These are phyloP conservation scores for Kernera saxatilis DNA, from an alignment of 345 rosid genomes.

Conservation along the genomic window DNA sequence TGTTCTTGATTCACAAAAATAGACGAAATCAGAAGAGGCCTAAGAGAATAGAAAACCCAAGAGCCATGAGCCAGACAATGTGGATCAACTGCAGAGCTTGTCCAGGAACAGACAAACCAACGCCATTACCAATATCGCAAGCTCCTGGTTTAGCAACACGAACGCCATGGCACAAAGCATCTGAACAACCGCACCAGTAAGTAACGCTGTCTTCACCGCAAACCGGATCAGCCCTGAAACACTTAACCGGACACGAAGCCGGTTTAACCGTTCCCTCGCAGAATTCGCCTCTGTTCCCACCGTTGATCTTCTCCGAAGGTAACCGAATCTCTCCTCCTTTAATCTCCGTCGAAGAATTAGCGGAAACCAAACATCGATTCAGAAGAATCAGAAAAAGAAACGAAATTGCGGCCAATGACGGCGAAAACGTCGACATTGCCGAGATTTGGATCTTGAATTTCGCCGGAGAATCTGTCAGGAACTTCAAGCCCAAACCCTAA, in stretches of 20 bases:
- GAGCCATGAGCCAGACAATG: slow-evolving; percentile 81
- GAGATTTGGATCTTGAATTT: not conserved
- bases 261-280: slow-evolving; percentile 33
- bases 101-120: slow-evolving; percentile 68
- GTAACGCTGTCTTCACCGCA: slow-evolving; percentile 84
- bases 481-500: not conserved
- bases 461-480: not conserved
- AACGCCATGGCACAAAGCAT: slow-evolving; percentile 68
- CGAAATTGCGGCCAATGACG: slow-evolving; percentile 8
- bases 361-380: not conserved
- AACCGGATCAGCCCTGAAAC: slow-evolving; percentile 84
- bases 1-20: not conserved
- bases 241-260: slow-evolving; percentile 65
- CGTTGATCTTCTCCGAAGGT: slow-evolving; percentile 32
- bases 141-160: slow-evolving; percentile 60
- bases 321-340: slow-evolving; percentile 20
- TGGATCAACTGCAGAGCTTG: slow-evolving; percentile 88
- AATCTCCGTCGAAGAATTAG: not conserved
- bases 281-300: slow-evolving; percentile 3
- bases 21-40: slow-evolving; percentile 51
- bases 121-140: slow-evolving; percentile 74
- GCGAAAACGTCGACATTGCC: slow-evolving; percentile 29
- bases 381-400: not conserved
- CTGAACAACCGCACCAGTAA: slow-evolving; percentile 95
- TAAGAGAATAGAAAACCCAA: slow-evolving; percentile 74